Evolutionary conservation across 2,329 filamentous ascomycete genomes (phyloP).

Genomic region (Fusarium globosum): DNA sequence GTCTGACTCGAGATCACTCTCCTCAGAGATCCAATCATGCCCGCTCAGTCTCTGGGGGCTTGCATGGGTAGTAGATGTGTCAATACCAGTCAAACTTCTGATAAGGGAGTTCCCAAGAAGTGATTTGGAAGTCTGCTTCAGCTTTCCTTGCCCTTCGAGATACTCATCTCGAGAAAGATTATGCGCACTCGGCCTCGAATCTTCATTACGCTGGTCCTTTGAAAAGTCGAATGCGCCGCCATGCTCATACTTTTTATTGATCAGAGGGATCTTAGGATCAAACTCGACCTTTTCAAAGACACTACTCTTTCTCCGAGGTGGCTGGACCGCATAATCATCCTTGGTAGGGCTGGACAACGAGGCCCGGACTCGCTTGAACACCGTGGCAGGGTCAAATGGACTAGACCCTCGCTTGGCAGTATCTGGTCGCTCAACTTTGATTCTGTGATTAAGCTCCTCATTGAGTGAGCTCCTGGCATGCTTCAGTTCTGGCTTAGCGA

Average conservation of each 20-base stretch:
- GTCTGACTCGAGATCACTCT: constrained; percentile 65
- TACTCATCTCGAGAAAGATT: constrained; percentile 60
- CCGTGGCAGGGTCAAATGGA: constrained; percentile 67
- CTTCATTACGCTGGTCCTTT: constrained; percentile 48
- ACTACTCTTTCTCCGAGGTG: constrained; percentile 54
- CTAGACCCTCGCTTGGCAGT: constrained; percentile 64
- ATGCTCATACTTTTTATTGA: constrained; percentile 69
- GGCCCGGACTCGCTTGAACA: constrained; percentile 67
- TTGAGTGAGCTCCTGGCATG: constrained; percentile 66
- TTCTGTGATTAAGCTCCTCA: constrained; percentile 52
- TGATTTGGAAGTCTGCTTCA: constrained; percentile 50
- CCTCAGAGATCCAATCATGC: constrained; percentile 57
- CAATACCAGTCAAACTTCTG: constrained; percentile 44
- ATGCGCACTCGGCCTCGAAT: constrained; percentile 46
- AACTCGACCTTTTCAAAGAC: constrained; percentile 67
- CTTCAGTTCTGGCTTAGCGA: constrained; percentile 69
- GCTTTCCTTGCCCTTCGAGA: constrained; percentile 59
- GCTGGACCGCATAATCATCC: constrained; percentile 36
- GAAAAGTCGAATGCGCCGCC: constrained; percentile 64
- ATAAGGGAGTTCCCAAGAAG: constrained; percentile 42
- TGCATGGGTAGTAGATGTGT: constrained; percentile 40
- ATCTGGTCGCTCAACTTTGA: constrained; percentile 46
- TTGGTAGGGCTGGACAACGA: constrained; percentile 50
- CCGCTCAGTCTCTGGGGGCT: constrained; percentile 54
- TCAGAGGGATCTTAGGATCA: constrained; percentile 62